Evolutionary conservation across 495 filamentous ascomycete species (phyloP).

Genomic region (Chaetomium cochliodes): DNA sequence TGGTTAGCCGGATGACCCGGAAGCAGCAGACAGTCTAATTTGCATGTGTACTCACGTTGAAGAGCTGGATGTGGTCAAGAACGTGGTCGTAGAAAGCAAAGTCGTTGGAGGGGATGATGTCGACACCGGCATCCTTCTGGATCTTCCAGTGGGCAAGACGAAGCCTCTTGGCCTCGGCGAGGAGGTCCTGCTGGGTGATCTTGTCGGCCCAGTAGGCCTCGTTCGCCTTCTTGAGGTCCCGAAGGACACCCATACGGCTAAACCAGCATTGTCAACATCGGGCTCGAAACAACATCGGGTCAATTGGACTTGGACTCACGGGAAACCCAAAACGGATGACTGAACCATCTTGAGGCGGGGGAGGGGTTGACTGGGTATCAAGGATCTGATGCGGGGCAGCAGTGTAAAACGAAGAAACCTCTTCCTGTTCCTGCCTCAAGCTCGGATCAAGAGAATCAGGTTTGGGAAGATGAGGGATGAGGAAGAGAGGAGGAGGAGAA

Average conservation of each 20-base stretch:
- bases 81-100: slow-evolving; percentile 99
- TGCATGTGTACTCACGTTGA: slow-evolving; percentile 67
- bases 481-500: slow-evolving; percentile 4
- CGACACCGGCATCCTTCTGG: slow-evolving; percentile 95
- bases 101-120: slow-evolving; percentile 98
- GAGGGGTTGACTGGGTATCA: slow-evolving; percentile 21
- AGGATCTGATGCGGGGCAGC: slow-evolving; percentile 21
- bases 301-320: slow-evolving; percentile 36
- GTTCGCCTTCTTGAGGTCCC: slow-evolving; percentile 99
- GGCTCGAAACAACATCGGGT: slow-evolving; percentile 59
- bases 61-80: slow-evolving; percentile 97
- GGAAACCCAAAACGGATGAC: slow-evolving; percentile 51
- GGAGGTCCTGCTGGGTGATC: slow-evolving; percentile 80
- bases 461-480: slow-evolving; percentile 21
- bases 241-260: slow-evolving; percentile 88
- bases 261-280: slow-evolving; percentile 42
- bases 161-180: slow-evolving; percentile 92
- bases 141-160: slow-evolving; percentile 98
- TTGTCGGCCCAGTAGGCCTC: slow-evolving; percentile 97
- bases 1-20: slow-evolving; percentile 8
- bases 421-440: slow-evolving; percentile 21
- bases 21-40: background rate
- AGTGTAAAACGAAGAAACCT: slow-evolving; percentile 14
- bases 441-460: slow-evolving; percentile 16
- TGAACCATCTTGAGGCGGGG: slow-evolving; percentile 67